A percentile compares a stretch with the other conserved stretches of the same genome.
phyloP scores from a whole-genome alignment of 768 basidiomycete species.

The Kwoniella europaea region DNA sequence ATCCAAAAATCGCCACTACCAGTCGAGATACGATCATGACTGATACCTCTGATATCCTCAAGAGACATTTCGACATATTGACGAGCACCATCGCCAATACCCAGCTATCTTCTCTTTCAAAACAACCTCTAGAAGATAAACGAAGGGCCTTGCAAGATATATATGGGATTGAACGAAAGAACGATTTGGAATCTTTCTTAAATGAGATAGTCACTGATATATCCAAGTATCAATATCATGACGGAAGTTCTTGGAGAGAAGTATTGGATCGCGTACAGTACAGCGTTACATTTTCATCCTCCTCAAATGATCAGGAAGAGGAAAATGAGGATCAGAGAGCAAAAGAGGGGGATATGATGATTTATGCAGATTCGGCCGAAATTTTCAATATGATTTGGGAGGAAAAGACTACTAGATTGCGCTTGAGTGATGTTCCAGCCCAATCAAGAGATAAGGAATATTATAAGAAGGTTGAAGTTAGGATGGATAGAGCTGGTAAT shows the following conservation, averaged over 20 bases:
- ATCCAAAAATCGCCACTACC: too few relatives aligned
- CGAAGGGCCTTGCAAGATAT: too few relatives aligned
- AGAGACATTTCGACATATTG: background rate
- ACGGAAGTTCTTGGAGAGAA: too few relatives aligned
- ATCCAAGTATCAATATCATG: too few relatives aligned
- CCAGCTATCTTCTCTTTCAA: background rate
- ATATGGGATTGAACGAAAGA: background rate
- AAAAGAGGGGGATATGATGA: background rate
- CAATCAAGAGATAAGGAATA: background rate
- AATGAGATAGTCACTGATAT: too few relatives aligned
- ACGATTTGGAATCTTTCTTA: background rate
- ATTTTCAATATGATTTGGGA: background rate
- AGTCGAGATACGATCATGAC: background rate
- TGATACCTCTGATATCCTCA: background rate
- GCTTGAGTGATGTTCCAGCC: background rate
- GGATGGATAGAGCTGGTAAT: background rate
- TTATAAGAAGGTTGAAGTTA: background rate
- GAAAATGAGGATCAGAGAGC: background rate
- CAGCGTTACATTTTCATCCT: background rate
- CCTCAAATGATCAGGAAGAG: background rate
- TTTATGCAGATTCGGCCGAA: background rate
- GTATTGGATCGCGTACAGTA: background rate
- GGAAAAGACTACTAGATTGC: background rate
- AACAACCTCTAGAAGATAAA: background rate
- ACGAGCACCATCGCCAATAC: background rate